phyloP scores from a whole-genome alignment of 2,329 filamentous ascomycete species.

The Colletotrichum sidae region DNA sequence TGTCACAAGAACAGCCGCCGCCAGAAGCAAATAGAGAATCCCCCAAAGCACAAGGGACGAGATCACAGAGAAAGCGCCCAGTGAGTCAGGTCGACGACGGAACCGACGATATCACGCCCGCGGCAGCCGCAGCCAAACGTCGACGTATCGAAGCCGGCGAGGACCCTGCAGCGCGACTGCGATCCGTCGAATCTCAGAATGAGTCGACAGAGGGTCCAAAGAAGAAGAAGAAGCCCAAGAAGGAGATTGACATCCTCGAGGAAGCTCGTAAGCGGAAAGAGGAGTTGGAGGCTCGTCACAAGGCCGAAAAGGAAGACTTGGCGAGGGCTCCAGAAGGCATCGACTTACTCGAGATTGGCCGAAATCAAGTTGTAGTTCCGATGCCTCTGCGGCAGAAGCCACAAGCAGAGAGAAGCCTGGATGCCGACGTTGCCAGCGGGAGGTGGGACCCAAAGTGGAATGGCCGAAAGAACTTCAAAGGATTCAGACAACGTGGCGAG shows the following conservation, averaged over 20 bases:
- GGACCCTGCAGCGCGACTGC: slow-evolving; percentile 52
- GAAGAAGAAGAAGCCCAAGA: slow-evolving; percentile 53
- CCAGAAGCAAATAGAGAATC: slow-evolving; percentile 37
- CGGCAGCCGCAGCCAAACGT: slow-evolving; percentile 82
- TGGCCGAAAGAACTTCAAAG: slow-evolving; percentile 95
- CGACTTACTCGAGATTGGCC: slow-evolving; percentile 78
- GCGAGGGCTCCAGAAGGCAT: slow-evolving; percentile 70
- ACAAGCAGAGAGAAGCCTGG: slow-evolving; percentile 50
- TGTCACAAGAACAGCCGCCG: slow-evolving; percentile 59
- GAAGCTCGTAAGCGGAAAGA: slow-evolving; percentile 70
- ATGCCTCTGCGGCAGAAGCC: slow-evolving; percentile 70
- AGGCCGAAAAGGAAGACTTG: slow-evolving; percentile 64
- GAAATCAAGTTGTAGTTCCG: slow-evolving; percentile 80
- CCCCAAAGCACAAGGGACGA: slow-evolving; percentile 37
- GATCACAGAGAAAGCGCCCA: slow-evolving; percentile 58
- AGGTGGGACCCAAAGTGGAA: slow-evolving; percentile 94
- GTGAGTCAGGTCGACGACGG: slow-evolving; percentile 63
- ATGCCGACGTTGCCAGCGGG: slow-evolving; percentile 63
- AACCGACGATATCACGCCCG: slow-evolving; percentile 80
- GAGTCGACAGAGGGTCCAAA: slow-evolving; percentile 40
- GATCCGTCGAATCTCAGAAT: slow-evolving; percentile 43
- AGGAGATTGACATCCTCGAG: slow-evolving; percentile 77
- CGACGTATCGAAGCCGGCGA: slow-evolving; percentile 73
- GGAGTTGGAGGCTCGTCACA: slow-evolving; percentile 73
- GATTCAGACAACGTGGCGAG: slow-evolving; percentile 75